phyloP scores from a whole-genome alignment of 2,329 filamentous ascomycete species.

The Metarhizium anisopliae region DNA sequence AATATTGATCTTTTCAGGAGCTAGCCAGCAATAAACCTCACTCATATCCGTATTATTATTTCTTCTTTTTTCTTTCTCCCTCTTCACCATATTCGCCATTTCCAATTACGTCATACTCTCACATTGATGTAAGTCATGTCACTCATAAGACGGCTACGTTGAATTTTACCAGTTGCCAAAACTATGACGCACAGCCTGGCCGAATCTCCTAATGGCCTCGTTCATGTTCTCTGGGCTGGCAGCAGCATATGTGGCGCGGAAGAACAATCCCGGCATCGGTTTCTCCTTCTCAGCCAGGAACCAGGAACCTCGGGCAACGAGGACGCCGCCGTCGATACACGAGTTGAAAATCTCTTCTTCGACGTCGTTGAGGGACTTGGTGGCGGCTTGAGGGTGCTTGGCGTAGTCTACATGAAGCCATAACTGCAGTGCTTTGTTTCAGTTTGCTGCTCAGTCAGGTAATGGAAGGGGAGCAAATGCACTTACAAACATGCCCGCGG shows the following conservation, averaged over 20 bases:
- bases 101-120: not conserved
- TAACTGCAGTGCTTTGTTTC: conserved; percentile 34
- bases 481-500: conserved; percentile 89
- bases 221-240: conserved; percentile 63
- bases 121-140: too few relatives aligned
- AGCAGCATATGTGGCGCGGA: conserved; percentile 83
- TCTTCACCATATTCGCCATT: not conserved
- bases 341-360: conserved; percentile 82
- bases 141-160: too few relatives aligned
- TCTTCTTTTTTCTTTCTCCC: not conserved
- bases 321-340: conserved; percentile 65
- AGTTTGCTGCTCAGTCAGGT: not conserved
- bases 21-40: not conserved
- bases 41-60: not conserved
- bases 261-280: conserved; percentile 61
- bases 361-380: conserved; percentile 51
- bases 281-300: conserved; percentile 68
- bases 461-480: not conserved
- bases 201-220: conserved; percentile 67
- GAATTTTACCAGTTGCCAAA: conserved; percentile 27
- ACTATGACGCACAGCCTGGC: conserved; percentile 57
- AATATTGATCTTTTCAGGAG: not conserved
- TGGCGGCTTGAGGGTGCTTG: conserved; percentile 51
- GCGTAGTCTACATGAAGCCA: conserved; percentile 64
- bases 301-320: conserved; percentile 82